Base-by-base conservation (phyloP, 2,329 filamentous ascomycete genomes). In the Beauveria brongniartii region DNA sequence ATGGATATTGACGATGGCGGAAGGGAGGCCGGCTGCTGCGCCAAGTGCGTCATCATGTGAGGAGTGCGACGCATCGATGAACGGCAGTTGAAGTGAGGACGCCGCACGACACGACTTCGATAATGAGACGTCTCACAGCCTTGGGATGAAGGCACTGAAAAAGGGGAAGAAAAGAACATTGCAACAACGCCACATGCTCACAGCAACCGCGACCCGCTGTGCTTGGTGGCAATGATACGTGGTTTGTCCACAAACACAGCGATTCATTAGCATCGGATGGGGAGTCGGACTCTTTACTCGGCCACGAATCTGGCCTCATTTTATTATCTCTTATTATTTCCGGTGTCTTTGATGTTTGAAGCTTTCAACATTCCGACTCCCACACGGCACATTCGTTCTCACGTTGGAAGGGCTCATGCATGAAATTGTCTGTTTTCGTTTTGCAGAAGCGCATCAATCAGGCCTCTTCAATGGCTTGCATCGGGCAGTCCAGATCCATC, bases 41-140 rank as follows among this genome's bases (percentile, higher is more conserved):
- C 84, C 69, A 90, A 89, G 77, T 96, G 92, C 76, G 82, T 90
- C 73, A 83, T 96, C 72, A 96, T 96, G 92, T 94, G 85, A 85
- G 64, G 62, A 63, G 26, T 12, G 9, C 9, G 34, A 40, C 34
- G 24, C 46, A 34, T 34, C 26, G n/a, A 59, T 50, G 48, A 59
- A 50, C 26, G 46, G 44, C 22, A 34, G 51, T 41, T 34, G 30
- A 48, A 48, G 48, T 52, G 56, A 34, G 56, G 40, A 44, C 30
- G 44, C 56, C 41, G 40, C 41, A 54, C 43, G 51, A 48, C 40
- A 47, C 47, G 59, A 57, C 30, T 52, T 51, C n/a, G 26, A 52
- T 26, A 62, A 58, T 47, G 60, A 58, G 48, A 54, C 26, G 46
- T 12, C 43, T 46, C 52, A 30, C 43, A 55, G 43, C 34, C 43